Evolutionary conservation across 1,284 basidiomycete species (phyloP).

Genomic region (Ceraceosorus guamensis): DNA sequence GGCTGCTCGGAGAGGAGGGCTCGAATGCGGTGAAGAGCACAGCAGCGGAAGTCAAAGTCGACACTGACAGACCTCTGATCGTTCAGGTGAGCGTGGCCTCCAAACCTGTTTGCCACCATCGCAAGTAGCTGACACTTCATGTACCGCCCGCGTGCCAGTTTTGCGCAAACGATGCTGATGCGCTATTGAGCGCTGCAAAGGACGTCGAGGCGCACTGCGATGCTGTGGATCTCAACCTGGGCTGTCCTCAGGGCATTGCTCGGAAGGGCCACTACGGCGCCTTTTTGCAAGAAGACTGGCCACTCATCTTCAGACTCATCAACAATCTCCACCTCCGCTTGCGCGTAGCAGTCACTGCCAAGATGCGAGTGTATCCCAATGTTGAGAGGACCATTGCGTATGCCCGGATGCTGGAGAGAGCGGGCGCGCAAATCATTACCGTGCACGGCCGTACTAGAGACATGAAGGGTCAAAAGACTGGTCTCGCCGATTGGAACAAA

Average conservation of each 20-base stretch:
- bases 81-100: constrained; percentile 64
- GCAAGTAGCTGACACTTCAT: not conserved
- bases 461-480: constrained; percentile 71
- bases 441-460: constrained; percentile 86
- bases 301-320: constrained; percentile 53
- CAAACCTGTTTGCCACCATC: no score
- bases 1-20: constrained; percentile 29
- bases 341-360: constrained; percentile 83
- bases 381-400: constrained; percentile 83
- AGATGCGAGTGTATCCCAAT: constrained; percentile 84
- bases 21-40: constrained; percentile 49
- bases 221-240: constrained; percentile 85
- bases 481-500: constrained; percentile 73
- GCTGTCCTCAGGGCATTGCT: constrained; percentile 91
- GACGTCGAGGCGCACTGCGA: constrained; percentile 53
- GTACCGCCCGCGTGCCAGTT: constrained; percentile 54
- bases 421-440: constrained; percentile 89
- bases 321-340: constrained; percentile 63
- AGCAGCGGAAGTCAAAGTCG: constrained; percentile 54
- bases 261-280: constrained; percentile 77
- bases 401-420: constrained; percentile 85
- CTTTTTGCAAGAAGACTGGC: constrained; percentile 92
- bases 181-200: constrained; percentile 52
- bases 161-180: constrained; percentile 78
- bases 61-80: constrained; percentile 71